These are phyloP conservation scores for Serendipita sp. DNA, from an alignment of 768 basidiomycete genomes.

Conservation along the genomic window DNA sequence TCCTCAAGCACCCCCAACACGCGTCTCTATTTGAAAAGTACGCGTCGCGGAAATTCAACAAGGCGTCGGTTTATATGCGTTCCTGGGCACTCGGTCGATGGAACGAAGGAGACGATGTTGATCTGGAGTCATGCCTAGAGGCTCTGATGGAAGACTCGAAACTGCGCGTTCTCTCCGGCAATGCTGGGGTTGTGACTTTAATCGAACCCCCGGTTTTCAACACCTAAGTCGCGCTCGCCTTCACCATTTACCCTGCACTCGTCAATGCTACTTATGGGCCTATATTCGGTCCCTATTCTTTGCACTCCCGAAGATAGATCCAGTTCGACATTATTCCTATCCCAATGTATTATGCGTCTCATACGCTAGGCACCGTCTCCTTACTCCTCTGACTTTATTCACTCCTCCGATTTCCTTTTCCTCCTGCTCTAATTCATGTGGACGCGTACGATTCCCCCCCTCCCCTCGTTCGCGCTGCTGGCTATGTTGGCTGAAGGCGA, in stretches of 20 bases:
- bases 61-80: constrained; percentile 72
- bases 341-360: no score
- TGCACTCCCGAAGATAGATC: no score
- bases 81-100: constrained; percentile 73
- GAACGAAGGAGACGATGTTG: constrained; percentile 43
- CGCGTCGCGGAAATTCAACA: constrained; percentile 64
- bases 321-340: no score
- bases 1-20: constrained; percentile 54
- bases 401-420: no score
- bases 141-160: constrained; percentile 1
- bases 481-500: no score
- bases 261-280: background rate
- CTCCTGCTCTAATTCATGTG: no score
- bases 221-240: background rate
- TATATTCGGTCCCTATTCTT: no score
- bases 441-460: no score
- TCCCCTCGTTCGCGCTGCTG: no score
- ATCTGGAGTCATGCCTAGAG: constrained; percentile 21
- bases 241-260: background rate
- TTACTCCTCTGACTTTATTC: no score
- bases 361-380: no score
- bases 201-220: background rate
- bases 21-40: constrained; percentile 82
- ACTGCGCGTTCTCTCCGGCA: background rate
- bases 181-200: background rate